A percentile compares a stretch with the other conserved stretches of the same genome.
These are phyloP conservation scores for Henningerozyma blattae DNA, from an alignment of 805 yeast species.

Conservation along the genomic window DNA sequence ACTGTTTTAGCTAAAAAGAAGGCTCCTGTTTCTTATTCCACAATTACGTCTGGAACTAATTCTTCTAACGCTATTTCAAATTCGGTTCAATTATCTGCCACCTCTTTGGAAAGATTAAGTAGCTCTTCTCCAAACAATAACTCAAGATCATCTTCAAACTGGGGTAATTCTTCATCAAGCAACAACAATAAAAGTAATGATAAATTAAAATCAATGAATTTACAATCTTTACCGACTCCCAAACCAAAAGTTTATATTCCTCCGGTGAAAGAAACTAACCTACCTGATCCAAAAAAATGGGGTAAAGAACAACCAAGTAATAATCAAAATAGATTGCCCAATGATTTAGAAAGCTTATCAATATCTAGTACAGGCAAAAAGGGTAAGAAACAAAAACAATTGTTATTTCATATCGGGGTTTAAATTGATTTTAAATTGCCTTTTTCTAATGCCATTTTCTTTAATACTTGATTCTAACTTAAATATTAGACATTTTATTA, in stretches of 20 bases:
- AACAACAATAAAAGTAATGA: constrained; percentile 2
- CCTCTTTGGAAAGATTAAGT: constrained; percentile 6
- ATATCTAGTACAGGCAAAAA: constrained; percentile 24
- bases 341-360: constrained; percentile 5
- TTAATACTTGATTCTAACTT: too few relatives aligned
- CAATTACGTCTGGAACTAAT: not conserved
- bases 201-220: constrained; percentile 21
- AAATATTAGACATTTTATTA: too few relatives aligned
- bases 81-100: constrained; percentile 10
- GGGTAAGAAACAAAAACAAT: constrained; percentile 39
- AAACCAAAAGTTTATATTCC: constrained; percentile 32
- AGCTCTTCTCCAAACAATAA: not conserved
- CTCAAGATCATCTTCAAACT: not conserved
- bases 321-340: constrained; percentile 1
- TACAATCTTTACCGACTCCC: constrained; percentile 37
- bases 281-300: constrained; percentile 30
- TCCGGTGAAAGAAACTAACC: constrained; percentile 37
- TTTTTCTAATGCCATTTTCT: too few relatives aligned
- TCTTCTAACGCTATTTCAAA: constrained; percentile 3
- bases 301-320: constrained; percentile 6
- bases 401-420: constrained; percentile 40
- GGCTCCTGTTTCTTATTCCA: not conserved
- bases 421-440: too few relatives aligned
- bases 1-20: not conserved
- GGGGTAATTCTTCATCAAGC: not conserved